These are phyloP conservation scores for Inonotus obliquus DNA, from an alignment of 1,284 basidiomycete genomes.

Conservation along the genomic window DNA sequence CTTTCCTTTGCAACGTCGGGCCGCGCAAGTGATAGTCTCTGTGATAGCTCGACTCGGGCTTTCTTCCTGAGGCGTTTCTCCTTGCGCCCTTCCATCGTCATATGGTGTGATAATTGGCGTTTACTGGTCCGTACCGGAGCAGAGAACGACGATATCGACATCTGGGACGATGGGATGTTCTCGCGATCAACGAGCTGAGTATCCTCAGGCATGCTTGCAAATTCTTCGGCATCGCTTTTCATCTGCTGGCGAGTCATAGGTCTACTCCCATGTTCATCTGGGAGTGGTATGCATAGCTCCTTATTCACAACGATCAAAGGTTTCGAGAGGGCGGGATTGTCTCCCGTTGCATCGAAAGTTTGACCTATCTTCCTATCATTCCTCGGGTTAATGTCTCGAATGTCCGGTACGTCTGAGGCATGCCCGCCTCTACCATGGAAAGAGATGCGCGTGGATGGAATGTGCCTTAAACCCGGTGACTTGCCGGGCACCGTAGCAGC, in stretches of 20 bases:
- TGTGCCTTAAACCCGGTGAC: background rate
- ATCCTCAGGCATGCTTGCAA: background rate
- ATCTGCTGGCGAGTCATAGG: background rate
- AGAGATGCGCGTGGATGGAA: background rate
- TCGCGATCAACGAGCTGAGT: background rate
- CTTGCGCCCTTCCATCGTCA: background rate
- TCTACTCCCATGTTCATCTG: background rate
- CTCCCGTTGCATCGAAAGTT: background rate
- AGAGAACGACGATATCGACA: background rate
- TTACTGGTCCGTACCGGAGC: background rate
- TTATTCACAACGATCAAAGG: background rate
- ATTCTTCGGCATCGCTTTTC: background rate
- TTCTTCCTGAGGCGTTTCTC: slow-evolving; percentile 5
- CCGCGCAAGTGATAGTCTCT: slow-evolving; percentile 11
- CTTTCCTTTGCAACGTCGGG: slow-evolving; percentile 12
- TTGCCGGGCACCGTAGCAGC: too few species aligned
- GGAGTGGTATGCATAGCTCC: too few species aligned
- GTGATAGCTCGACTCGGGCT: background rate
- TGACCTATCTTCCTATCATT: too few species aligned
- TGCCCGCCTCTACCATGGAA: background rate
- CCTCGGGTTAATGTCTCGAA: background rate
- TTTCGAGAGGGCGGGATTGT: background rate
- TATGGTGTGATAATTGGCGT: background rate
- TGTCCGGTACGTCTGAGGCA: background rate
- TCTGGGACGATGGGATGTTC: background rate